Base-by-base conservation (phyloP, 805 yeast genomes). In the Grigorovia yakushimaensis region DNA sequence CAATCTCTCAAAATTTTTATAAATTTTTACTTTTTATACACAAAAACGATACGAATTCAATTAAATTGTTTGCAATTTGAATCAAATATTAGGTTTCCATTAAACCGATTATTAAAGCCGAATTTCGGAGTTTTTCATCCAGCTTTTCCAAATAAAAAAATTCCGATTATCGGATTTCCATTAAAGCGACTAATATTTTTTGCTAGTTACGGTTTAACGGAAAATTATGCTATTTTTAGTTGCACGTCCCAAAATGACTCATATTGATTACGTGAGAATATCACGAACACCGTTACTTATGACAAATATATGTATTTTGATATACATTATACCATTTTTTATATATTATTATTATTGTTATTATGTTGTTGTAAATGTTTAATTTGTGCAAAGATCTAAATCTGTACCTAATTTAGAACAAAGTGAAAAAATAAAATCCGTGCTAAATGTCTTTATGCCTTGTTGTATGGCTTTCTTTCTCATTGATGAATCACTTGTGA, bases 401-500 rank as follows among this genome's bases (percentile, higher is more conserved):
- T 45, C 47, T 19, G 43, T 36, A 4, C 55, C 54, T 18, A 53
- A 19, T 41, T 48, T 59, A 23, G 55, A 61, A 49, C 65, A 61
- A 15, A 60, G 45, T 15, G 68, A 59, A 42, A 65, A 65, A 45
- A 65, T 55, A 42, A 65, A 64, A 42, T 63, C 57, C 3, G 67
- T 65, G 38, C 63, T 61, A 41, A 64, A 60, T 13, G 66, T 64
- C 43, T 55, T 56, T 23, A 64, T 63, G 4, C 50, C 53, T 41
- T 57, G 63, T 35, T 58, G 57, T 27, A 54, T 51, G 6, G 87
- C 81, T 52, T 85, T 76, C 39, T 79, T 62, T 51, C 84, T 69
- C 85, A 84, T 79, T 52, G 80, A 82, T 47, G 80, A 67, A 59
- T 85, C 91, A 63, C 84, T 91, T 1, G 89, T 81, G 36, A 84